Evolutionary conservation across 164 flowering plant genomes (phyloP).

Genomic region (Tetrastigma voinierianum): DNA sequence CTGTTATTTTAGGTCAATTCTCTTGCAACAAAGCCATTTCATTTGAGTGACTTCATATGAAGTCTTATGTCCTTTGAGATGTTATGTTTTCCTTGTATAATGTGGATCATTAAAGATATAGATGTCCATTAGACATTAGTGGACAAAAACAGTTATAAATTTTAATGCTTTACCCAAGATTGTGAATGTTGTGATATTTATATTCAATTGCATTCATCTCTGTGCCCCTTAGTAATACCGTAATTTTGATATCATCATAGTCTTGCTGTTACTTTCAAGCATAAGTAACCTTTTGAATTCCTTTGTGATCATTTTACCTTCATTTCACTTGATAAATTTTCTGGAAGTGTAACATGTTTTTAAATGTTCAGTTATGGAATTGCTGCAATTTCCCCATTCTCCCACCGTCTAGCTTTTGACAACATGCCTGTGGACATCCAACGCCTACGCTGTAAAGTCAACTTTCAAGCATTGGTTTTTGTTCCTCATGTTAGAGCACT

Average conservation of each 20-base stretch:
- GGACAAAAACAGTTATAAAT: no score
- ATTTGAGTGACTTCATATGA: no score
- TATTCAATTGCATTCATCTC: no score
- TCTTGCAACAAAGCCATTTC: no score
- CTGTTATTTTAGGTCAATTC: no score
- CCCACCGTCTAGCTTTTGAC: slow-evolving; percentile 94
- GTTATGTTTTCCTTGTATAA: no score
- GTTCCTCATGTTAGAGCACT: slow-evolving; percentile 81
- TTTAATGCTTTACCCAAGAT: no score
- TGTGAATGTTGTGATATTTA: no score
- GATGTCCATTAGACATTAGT: no score
- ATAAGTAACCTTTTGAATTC: no score
- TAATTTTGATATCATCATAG: background rate
- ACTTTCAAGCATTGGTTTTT: slow-evolving; percentile 80
- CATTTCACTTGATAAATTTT: slow-evolving; percentile 3
- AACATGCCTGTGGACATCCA: slow-evolving; percentile 82
- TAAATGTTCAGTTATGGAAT: slow-evolving; percentile 66
- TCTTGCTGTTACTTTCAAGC: background rate
- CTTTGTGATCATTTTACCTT: background rate
- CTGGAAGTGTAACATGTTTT: background rate
- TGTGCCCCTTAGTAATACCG: background rate
- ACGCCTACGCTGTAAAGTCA: slow-evolving; percentile 89
- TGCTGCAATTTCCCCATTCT: slow-evolving; percentile 96
- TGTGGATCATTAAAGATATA: no score
- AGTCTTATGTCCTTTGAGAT: no score